A percentile compares a stretch with the other conserved stretches of the same genome.
These are phyloP conservation scores for Dicorynia guianensis DNA, from an alignment of 306 rosid species.

Conservation along the genomic window DNA sequence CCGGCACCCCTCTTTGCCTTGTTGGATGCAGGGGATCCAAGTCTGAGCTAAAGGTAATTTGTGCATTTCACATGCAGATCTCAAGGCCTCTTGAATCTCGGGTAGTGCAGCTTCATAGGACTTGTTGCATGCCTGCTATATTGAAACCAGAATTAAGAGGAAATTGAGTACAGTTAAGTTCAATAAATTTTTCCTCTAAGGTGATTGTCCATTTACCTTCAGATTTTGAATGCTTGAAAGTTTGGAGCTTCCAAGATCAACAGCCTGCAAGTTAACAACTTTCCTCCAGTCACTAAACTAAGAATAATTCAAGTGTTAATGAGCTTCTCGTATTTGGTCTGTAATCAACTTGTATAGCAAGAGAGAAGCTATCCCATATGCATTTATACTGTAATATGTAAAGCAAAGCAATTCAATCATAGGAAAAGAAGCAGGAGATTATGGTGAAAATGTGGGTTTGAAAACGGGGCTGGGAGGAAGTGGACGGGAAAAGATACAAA, in stretches of 20 bases:
- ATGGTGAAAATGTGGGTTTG: conserved; percentile 16
- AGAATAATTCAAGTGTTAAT: conserved; percentile 17
- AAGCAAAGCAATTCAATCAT: conserved; percentile 21
- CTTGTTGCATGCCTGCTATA: conserved; percentile 61
- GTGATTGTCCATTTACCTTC: conserved; percentile 59
- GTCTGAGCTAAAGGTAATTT: conserved; percentile 93
- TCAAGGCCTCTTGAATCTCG: conserved; percentile 74
- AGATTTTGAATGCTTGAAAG: conserved; percentile 53
- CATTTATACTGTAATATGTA: conserved; percentile 28
- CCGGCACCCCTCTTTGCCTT: conserved; percentile 82
- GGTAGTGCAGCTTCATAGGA: conserved; percentile 71
- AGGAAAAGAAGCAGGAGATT: conserved; percentile 22
- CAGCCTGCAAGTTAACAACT: conserved; percentile 72
- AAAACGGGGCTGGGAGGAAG: background rate
- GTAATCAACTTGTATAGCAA: conserved; percentile 16
- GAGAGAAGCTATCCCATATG: conserved; percentile 31
- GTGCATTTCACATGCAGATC: conserved; percentile 84
- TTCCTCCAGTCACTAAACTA: conserved; percentile 45
- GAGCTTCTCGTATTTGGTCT: conserved; percentile 21
- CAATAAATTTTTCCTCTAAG: conserved; percentile 8
- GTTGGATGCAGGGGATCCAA: conserved; percentile 84
- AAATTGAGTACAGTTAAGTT: conserved; percentile 31
- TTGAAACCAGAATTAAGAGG: conserved; percentile 31
- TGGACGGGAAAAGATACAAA: conserved; percentile 1
- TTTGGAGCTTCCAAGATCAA: conserved; percentile 76